phyloP scores from a whole-genome alignment of 2,329 filamentous ascomycete genomes.

The Aspergillus sojae region DNA sequence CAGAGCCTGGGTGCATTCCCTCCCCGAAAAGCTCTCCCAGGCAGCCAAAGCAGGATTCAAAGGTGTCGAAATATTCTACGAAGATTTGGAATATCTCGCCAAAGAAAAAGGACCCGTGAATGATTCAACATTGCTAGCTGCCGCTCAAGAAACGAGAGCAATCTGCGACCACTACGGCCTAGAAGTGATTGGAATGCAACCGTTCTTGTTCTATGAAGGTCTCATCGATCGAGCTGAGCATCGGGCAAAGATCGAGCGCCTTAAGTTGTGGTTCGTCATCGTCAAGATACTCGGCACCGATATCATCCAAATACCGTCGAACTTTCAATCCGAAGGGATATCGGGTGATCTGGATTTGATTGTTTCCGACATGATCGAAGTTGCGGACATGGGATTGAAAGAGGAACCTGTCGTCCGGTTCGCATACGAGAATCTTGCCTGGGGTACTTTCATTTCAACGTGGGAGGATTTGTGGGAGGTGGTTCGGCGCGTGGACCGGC shows the following conservation, averaged over 20 bases:
- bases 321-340: conserved; percentile 56
- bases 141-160: conserved; percentile 59
- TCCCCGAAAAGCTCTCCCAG: conserved; percentile 67
- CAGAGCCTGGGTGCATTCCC: conserved; percentile 67
- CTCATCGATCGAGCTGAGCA: conserved; percentile 64
- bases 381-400: conserved; percentile 64
- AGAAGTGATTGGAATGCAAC: conserved; percentile 62
- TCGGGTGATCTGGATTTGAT: conserved; percentile 58
- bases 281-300: conserved; percentile 67
- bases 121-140: conserved; percentile 55
- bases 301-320: conserved; percentile 72
- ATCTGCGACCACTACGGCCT: conserved; percentile 41
- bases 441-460: conserved; percentile 67
- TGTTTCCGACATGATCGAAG: neutral
- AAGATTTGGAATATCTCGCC: conserved; percentile 70
- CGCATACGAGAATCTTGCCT: conserved; percentile 72
- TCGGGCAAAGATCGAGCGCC: conserved; percentile 55
- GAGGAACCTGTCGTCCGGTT: conserved; percentile 64
- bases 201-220: conserved; percentile 77
- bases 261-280: conserved; percentile 70
- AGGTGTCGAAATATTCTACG: conserved; percentile 76
- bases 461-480: conserved; percentile 75
- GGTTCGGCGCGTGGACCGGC: conserved; percentile 63
- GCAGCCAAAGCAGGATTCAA: conserved; percentile 66
- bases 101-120: conserved; percentile 48